Conservation (phyloP, 2,329 filamentous ascomycete genomes). For the Whalleya microplaca region DNA sequence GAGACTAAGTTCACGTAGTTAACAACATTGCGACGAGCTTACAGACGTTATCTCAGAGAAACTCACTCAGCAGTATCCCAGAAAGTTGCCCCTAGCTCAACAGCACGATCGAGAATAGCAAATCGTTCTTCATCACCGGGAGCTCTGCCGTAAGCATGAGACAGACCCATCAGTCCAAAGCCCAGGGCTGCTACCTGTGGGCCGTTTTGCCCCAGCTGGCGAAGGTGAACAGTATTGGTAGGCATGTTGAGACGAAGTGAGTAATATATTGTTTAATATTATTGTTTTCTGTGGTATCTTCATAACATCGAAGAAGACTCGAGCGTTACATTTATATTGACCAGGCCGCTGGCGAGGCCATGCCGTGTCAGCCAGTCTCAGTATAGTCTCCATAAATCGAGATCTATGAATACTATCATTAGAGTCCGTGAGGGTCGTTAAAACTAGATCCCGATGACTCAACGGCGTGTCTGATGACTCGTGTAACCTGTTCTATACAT, state of each 20-base stretch:
- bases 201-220: constrained; percentile 27
- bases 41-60: not conserved
- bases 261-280: no score
- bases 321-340: no score
- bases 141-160: constrained; percentile 15
- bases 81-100: constrained; percentile 45
- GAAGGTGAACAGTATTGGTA: constrained; percentile 18
- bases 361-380: no score
- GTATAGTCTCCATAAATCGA: no score
- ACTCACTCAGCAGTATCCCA: constrained; percentile 47
- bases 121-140: constrained; percentile 46
- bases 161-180: constrained; percentile 29
- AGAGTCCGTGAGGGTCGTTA: no score
- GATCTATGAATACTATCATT: no score
- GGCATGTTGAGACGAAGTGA: constrained; percentile 7
- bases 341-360: no score
- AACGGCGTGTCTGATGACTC: no score
- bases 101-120: constrained; percentile 48
- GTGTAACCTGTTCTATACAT: no score
- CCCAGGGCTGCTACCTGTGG: constrained; percentile 27
- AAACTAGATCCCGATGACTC: no score
- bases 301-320: no score
- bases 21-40: constrained; percentile 2
- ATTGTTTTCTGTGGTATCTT: not conserved
- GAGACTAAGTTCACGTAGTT: constrained; percentile 24